These are phyloP conservation scores for Pichia cephalocereana DNA, from an alignment of 805 yeast species.

Conservation along the genomic window DNA sequence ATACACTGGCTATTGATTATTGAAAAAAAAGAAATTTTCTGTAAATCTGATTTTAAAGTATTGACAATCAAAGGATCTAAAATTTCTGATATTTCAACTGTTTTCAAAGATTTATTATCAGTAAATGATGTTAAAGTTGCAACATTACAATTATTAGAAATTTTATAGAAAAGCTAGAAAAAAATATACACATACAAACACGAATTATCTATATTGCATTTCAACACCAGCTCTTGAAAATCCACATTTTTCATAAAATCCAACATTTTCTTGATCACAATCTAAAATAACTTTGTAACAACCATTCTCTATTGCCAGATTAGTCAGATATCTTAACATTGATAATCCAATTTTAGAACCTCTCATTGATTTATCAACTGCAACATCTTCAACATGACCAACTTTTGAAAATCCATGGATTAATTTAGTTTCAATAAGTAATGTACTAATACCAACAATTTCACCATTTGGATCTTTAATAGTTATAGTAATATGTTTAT, in stretches of 20 bases:
- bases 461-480: conserved; percentile 41
- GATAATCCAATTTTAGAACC: conserved; percentile 73
- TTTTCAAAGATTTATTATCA: conserved; percentile 3
- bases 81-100: conserved; percentile 5
- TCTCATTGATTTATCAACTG: conserved; percentile 66
- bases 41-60: conserved; percentile 4
- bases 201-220: conserved; percentile 45
- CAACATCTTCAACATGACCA: conserved; percentile 94
- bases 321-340: conserved; percentile 53
- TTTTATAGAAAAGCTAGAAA: background rate
- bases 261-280: conserved; percentile 74
- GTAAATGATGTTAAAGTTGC: conserved; percentile 5
- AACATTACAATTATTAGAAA: conserved; percentile 2
- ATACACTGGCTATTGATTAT: background rate
- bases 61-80: conserved; percentile 6
- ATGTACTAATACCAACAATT: conserved; percentile 78
- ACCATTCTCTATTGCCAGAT: conserved; percentile 49
- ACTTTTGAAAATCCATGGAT: conserved; percentile 80
- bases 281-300: conserved; percentile 88
- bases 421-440: conserved; percentile 70
- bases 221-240: conserved; percentile 55
- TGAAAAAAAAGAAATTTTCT: background rate
- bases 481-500: conserved; percentile 60
- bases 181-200: too few relatives aligned
- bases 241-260: conserved; percentile 86